phyloP scores from a whole-genome alignment of 2,329 filamentous ascomycete species.

The Phaeoacremonium minimum region DNA sequence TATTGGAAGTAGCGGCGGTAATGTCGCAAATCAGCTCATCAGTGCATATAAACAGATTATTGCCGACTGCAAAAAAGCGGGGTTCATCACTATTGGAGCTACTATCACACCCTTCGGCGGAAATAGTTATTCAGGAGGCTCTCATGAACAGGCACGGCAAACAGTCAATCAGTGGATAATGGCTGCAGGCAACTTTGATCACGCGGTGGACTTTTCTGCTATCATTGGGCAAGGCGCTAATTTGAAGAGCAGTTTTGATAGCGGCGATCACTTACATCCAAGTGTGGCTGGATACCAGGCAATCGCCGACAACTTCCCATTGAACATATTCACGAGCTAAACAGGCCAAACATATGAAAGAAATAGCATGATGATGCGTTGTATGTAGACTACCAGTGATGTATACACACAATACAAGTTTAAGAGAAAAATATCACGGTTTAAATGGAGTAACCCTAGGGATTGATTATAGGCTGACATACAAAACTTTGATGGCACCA shows the following conservation, averaged over 20 bases:
- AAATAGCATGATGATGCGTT: not conserved
- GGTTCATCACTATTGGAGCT: slow-evolving; percentile 54
- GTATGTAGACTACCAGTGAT: no score
- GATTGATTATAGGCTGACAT: no score
- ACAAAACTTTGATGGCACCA: no score
- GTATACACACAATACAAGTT: not conserved
- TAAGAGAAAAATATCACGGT: no score
- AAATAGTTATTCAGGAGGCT: slow-evolving; percentile 46
- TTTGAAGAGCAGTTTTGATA: slow-evolving; percentile 47
- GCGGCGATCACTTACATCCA: slow-evolving; percentile 63
- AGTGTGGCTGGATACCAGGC: slow-evolving; percentile 55
- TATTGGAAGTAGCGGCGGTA: slow-evolving; percentile 47
- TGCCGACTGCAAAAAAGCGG: slow-evolving; percentile 45
- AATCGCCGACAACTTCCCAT: slow-evolving; percentile 53
- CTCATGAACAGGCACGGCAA: slow-evolving; percentile 51
- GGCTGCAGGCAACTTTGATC: slow-evolving; percentile 50
- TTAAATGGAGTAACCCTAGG: no score
- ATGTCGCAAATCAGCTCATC: slow-evolving; percentile 46
- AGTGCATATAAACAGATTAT: slow-evolving; percentile 56
- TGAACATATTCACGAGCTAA: slow-evolving; percentile 41
- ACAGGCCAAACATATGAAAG: not conserved
- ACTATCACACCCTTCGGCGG: slow-evolving; percentile 63
- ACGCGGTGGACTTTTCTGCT: slow-evolving; percentile 58
- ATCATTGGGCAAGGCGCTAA: slow-evolving; percentile 47
- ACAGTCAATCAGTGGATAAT: slow-evolving; percentile 60